Base-by-base conservation (phyloP, 2,329 filamentous ascomycete genomes). In the Tolypocladium endophyticum region DNA sequence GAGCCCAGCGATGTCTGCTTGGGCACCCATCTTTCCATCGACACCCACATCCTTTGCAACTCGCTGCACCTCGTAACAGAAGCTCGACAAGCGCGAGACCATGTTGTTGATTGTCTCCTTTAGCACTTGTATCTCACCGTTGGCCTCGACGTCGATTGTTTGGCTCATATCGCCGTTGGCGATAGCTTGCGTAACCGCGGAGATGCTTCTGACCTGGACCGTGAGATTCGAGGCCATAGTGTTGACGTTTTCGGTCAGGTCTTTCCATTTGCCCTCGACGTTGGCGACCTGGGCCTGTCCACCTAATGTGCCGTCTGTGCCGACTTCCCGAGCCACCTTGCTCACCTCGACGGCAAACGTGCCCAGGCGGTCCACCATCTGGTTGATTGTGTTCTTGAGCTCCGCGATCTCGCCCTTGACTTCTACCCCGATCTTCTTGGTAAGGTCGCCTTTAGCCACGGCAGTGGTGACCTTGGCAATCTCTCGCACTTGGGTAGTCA, bases 71-170 rank as follows among this genome's bases (percentile, higher is more conserved):
- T 96, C 92, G 66, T 95, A 92, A 59, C 92, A 96, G 83, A 97
- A 97, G 64, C 93, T 93, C 61, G 94, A 95, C 57, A 99, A 78
- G 63, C 93, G 86, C 71, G 92, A 92, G 65, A 97, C 93, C 93
- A 97, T 97, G 85, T 97, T 93, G 73, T 97, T 97, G 78, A 97
- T 96, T 52, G 93, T 97, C 70, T 95, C 91, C 72, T 97, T 97
- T 58, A 97, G 78, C 3, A 96, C 87, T 64, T 94, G 84, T 64
- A 97, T 96, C 74, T 97, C 93, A 75, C 93, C 93, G 74, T 93
- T 92, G 58, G 93, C 93, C 68, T 96, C 89, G 9, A 97, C 93
- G 65, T 96, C 89, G 68, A 97, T 96, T 77, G 94, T 94, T 73
- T 92, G 89, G 74, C 89, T 95, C 85, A 97, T 91, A 75, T 97